These are phyloP conservation scores for peach (Prunus persica) DNA, from an alignment of 306 rosid genomes.

Conservation along the genomic window Prunus_persica_NCBIv2 NC_034009.1:43089001-43089500, in stretches of 20 bases:
- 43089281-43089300: not conserved
- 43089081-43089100: not conserved
- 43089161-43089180: not conserved
- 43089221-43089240: not conserved
- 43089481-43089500: slow-evolving; percentile 57
- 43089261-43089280: not conserved
- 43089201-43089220: not conserved
- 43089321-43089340: not conserved
- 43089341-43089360: no score
- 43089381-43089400: not conserved
- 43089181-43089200: not conserved
- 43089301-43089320: not conserved
- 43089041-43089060: not conserved
- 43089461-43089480: slow-evolving; percentile 73
- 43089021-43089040: not conserved
- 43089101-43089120: not conserved
- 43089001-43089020: not conserved
- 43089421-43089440: slow-evolving; percentile 22
- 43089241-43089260: not conserved
- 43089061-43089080: not conserved
- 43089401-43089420: slow-evolving; percentile 12
- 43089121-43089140: not conserved
- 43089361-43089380: not conserved
- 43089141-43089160: not conserved
- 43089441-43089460: slow-evolving; percentile 97